These are phyloP conservation scores for Ceratocystis cacaofunesta DNA, from an alignment of 2,329 filamentous ascomycete species.

Conservation along the genomic window DNA sequence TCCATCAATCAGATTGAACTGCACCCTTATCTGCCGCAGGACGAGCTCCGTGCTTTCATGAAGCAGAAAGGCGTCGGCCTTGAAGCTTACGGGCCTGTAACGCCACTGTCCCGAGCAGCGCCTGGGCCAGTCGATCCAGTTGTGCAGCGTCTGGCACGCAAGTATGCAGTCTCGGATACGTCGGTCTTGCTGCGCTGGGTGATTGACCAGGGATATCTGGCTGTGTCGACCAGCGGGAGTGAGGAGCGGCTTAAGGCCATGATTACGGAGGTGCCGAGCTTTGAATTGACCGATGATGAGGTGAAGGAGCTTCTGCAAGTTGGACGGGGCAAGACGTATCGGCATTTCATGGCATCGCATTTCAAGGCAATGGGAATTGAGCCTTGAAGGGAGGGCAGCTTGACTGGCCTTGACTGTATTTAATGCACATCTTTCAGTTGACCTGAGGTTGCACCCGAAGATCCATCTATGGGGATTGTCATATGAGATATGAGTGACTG, in stretches of 20 bases:
- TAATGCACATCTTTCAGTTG: too few species aligned
- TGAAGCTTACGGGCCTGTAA: conserved; percentile 46
- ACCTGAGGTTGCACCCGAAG: too few species aligned
- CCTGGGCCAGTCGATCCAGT: neutral
- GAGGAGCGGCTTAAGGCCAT: conserved; percentile 18
- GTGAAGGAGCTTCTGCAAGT: conserved; percentile 3
- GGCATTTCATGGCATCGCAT: conserved; percentile 2
- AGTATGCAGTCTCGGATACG: conserved; percentile 3
- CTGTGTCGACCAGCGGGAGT: conserved; percentile 17
- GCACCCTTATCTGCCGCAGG: conserved; percentile 52
- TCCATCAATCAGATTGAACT: conserved; percentile 56
- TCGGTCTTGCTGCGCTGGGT: conserved; percentile 1
- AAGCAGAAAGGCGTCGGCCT: conserved; percentile 43
- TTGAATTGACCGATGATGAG: conserved; percentile 12
- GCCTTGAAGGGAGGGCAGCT: neutral
- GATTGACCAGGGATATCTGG: conserved; percentile 11
- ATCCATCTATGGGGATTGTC: too few species aligned
- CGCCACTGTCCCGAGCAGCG: neutral
- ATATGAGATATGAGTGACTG: too few species aligned
- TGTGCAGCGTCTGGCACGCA: neutral
- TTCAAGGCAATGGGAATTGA: conserved; percentile 12
- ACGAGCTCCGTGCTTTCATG: conserved; percentile 41
- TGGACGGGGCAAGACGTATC: neutral
- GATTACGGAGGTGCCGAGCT: conserved; percentile 17
- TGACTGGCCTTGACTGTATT: too few species aligned